These are phyloP conservation scores for Eimeria necatrix DNA, from an alignment of 169 alveolate genomes.

Conservation along the genomic window DNA sequence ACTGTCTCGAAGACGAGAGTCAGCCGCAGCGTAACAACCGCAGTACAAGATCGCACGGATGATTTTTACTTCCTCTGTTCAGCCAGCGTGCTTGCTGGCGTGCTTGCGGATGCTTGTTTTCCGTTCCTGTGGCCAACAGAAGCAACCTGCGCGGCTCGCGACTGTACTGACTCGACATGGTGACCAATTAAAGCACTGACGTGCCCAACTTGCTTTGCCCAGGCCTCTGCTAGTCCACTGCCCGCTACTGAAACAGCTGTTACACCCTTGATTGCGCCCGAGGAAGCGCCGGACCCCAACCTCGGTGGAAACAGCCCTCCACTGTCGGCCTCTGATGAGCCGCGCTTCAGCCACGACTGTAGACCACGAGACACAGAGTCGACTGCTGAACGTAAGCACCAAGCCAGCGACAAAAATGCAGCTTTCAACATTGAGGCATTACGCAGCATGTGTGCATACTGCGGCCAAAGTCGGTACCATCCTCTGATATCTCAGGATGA, in stretches of 20 bases:
- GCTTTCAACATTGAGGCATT: too few relatives aligned
- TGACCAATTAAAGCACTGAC: constrained; percentile 69
- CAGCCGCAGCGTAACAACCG: background rate
- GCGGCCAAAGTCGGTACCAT: too few relatives aligned
- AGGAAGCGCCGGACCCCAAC: constrained; percentile 11
- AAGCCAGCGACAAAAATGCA: too few relatives aligned
- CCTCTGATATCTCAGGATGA: too few relatives aligned
- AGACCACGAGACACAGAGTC: constrained; percentile 73
- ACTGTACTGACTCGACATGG: constrained; percentile 70
- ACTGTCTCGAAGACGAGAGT: background rate
- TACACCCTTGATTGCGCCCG: constrained; percentile 47
- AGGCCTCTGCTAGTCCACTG: constrained; percentile 71
- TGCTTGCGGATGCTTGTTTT: background rate
- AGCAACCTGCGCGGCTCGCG: constrained; percentile 55
- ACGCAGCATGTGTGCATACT: too few relatives aligned
- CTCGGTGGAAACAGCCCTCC: constrained; percentile 21
- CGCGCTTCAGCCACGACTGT: constrained; percentile 73
- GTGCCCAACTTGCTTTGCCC: constrained; percentile 75
- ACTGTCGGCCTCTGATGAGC: constrained; percentile 42
- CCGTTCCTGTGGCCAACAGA: constrained; percentile 32
- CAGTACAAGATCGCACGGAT: background rate
- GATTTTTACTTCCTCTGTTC: background rate
- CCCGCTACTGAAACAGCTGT: constrained; percentile 66
- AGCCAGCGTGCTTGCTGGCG: constrained; percentile 29
- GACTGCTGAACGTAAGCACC: constrained; percentile 21